A percentile compares a stretch with the other conserved stretches of the same genome.
phyloP scores from a whole-genome alignment of 495 filamentous ascomycete species.

The Podospora conica region DNA sequence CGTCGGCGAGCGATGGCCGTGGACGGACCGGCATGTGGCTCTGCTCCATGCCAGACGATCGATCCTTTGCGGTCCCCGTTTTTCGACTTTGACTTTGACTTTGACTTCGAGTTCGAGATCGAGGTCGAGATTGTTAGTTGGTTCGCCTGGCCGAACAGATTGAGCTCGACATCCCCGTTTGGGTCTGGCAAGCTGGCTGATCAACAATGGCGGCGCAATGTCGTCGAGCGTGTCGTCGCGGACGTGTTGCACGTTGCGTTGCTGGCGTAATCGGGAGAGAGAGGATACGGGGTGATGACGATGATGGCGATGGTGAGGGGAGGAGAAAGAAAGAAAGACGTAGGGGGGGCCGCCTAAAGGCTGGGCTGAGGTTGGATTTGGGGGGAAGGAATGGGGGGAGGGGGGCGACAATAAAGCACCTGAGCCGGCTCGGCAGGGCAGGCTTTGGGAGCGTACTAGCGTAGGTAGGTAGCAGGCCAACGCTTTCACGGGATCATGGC shows the following conservation, averaged over 20 bases:
- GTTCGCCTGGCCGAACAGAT: neutral
- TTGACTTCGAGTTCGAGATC: too few species aligned
- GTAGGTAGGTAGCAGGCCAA: neutral
- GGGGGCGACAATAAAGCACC: neutral
- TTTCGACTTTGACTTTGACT: neutral
- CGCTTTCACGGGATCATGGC: constrained; percentile 4
- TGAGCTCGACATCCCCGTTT: neutral
- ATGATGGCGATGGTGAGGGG: neutral
- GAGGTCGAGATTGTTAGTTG: neutral
- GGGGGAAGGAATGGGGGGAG: neutral
- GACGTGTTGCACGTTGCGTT: too few species aligned
- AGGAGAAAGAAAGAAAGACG: neutral
- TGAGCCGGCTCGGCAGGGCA: neutral
- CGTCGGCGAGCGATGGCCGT: constrained; percentile 8
- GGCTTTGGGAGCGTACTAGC: neutral
- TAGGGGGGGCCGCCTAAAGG: neutral
- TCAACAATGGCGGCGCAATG: neutral
- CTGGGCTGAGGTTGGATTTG: neutral
- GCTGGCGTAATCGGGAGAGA: neutral
- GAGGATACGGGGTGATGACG: neutral
- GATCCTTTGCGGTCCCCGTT: too few species aligned
- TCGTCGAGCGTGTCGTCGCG: neutral
- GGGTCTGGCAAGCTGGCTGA: neutral
- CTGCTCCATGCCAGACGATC: constrained; percentile 29
- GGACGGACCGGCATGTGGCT: constrained; percentile 32